Base-by-base conservation (phyloP, 371 early-diverging fungal species). In the Mortierella sp. region DNA sequence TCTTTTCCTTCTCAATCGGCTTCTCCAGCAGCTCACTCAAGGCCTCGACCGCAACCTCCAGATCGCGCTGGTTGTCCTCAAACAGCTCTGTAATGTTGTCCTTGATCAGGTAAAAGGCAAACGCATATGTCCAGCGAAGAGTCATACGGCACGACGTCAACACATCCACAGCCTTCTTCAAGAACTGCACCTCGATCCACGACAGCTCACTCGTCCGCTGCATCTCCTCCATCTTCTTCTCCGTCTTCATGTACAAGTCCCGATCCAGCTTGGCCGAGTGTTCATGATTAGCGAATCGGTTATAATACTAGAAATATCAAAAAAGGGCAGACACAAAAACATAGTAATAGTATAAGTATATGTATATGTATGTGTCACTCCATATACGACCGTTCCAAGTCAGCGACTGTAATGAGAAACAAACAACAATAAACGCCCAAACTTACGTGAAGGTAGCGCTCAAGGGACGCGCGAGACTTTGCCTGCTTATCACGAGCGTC, bases 151-250 rank as follows among this genome's bases (percentile, higher is more conserved):
- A 94, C 70, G 93, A 87, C 16, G 95, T 90, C 19, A 98, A 91
- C 1, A 94, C 94, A 83, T 97, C 96, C 48, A 97, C 96, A 8
- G 98, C 99, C 50, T 94, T 94, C 76, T 93, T 92, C 43, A 99
- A 86, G 85, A 98, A 99, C 87, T 99, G 99, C 1, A 98, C 98
- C 88, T 99, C 98, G 80, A 99, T 99, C 99, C 99, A 99, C 41
- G 97, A 96, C 61, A 98, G 89, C 41, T 93, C 94, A 37, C 95
- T 93, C 24, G 91, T 90, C 66, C 92, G 90, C 86, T 98, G 99
- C 94, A 98, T 95, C 79, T 95, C 95, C 74, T 97, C 97, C 98
- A 99, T 99, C 79, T 97, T 97, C 76, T 92, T 92, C 81, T 98
- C 97, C 29, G 97, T 98, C 82, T 94, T 93, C 68, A 88, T 85